Evolutionary conservation across 129 eudicot genomes (phyloP).

Genomic region (Flaveria sonorensis): DNA sequence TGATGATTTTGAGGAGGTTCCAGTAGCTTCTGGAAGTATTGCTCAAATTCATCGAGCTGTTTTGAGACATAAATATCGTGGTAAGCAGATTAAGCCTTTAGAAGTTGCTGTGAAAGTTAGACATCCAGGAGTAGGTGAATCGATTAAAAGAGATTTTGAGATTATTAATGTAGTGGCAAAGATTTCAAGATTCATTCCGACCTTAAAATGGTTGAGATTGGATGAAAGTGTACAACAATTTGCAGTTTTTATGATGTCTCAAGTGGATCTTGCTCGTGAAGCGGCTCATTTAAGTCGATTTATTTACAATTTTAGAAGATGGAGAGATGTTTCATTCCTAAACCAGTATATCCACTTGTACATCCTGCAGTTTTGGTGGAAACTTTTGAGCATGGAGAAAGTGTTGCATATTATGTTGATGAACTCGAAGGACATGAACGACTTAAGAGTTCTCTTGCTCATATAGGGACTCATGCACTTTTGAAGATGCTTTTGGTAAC

Average conservation of each 20-base stretch:
- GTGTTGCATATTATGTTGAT: constrained; percentile 83
- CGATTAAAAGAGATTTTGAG: constrained; percentile 83
- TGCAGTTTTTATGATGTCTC: constrained; percentile 97
- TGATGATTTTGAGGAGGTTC: constrained; percentile 81
- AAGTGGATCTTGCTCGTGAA: constrained; percentile 96
- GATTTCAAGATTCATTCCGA: constrained; percentile 63
- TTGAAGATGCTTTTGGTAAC: constrained; percentile 92
- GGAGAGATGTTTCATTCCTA: constrained; percentile 90
- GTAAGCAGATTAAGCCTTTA: constrained; percentile 68
- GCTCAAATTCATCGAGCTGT: constrained; percentile 93
- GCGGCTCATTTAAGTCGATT: constrained; percentile 94
- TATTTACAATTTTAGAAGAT: constrained; percentile 83
- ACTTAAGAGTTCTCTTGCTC: constrained; percentile 80
- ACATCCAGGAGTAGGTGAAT: constrained; percentile 94
- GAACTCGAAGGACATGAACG: constrained; percentile 78
- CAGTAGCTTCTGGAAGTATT: constrained; percentile 95
- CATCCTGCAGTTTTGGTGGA: constrained; percentile 97
- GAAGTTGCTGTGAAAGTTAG: constrained; percentile 92
- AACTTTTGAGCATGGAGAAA: constrained; percentile 91
- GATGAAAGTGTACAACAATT: constrained; percentile 96
- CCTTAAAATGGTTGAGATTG: constrained; percentile 82
- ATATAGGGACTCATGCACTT: constrained; percentile 95
- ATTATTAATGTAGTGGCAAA: constrained; percentile 76
- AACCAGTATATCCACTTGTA: constrained; percentile 90
- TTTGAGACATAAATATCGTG: constrained; percentile 54